Evolutionary conservation across 352 stramenopile species (phyloP).

Genomic region (Hyaloperonospora arabidopsidis): DNA sequence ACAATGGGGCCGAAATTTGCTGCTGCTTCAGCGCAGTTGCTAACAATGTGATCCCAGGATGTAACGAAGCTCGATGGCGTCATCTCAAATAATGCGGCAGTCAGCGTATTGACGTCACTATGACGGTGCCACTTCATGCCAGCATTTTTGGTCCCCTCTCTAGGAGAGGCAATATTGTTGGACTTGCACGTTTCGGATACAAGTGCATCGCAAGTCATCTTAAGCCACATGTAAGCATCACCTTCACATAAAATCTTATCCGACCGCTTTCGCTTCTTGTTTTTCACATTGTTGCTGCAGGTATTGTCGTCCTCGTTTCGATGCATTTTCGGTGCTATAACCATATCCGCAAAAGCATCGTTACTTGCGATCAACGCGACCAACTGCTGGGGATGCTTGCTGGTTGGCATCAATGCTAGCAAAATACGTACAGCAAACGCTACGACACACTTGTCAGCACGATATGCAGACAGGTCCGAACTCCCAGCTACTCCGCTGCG

Average conservation of each 20-base stretch:
- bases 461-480: conserved; percentile 7
- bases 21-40: conserved; percentile 24
- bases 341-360: conserved; percentile 9
- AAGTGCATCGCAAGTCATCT: conserved; percentile 24
- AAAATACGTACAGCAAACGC: conserved; percentile 40
- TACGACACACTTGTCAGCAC: conserved; percentile 23
- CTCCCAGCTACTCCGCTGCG: too few species aligned
- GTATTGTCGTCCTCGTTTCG: conserved; percentile 7
- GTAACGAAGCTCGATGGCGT: conserved; percentile 21
- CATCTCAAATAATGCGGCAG: conserved; percentile 21
- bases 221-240: conserved; percentile 38
- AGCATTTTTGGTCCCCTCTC: conserved; percentile 15
- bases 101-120: conserved; percentile 18
- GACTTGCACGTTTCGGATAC: conserved; percentile 7
- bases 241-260: conserved; percentile 1
- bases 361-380: conserved; percentile 34
- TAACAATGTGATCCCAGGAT: conserved; percentile 33
- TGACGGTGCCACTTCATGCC: conserved; percentile 23
- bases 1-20: conserved; percentile 33
- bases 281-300: conserved; percentile 5
- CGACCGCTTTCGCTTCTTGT: conserved; percentile 24
- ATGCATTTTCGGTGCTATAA: conserved; percentile 2
- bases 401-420: conserved; percentile 29
- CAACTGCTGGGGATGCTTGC: conserved; percentile 30
- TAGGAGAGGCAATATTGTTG: conserved; percentile 5